phyloP scores from a whole-genome alignment of 208 protist species.

The Crithidia thermophila region DNA sequence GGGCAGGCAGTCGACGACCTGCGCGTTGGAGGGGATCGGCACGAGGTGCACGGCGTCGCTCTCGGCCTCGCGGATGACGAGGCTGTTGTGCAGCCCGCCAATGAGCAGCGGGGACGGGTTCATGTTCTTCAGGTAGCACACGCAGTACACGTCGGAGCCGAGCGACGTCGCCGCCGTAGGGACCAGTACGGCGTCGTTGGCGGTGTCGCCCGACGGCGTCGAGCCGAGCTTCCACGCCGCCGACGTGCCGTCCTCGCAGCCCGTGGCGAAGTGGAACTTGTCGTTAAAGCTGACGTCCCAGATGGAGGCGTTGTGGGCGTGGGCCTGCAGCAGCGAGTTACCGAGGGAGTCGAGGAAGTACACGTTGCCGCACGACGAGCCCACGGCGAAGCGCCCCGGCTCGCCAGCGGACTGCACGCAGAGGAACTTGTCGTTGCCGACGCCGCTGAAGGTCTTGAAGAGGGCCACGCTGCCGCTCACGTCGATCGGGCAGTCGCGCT shows the following conservation, averaged over 20 bases:
- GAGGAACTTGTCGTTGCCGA: constrained; percentile 78
- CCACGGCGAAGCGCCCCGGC: constrained; percentile 71
- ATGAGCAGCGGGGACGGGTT: constrained; percentile 58
- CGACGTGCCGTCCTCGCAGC: constrained; percentile 74
- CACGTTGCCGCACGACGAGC: constrained; percentile 78
- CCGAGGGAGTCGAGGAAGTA: constrained; percentile 84
- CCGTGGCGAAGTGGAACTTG: constrained; percentile 75
- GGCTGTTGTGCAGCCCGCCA: constrained; percentile 69
- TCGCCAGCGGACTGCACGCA: constrained; percentile 67
- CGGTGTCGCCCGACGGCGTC: constrained; percentile 3
- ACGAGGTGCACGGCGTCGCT: constrained; percentile 46
- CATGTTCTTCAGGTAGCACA: constrained; percentile 62
- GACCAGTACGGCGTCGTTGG: constrained; percentile 39
- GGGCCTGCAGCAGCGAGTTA: constrained; percentile 80
- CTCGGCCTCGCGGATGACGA: constrained; percentile 55
- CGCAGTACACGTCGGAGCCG: constrained; percentile 77
- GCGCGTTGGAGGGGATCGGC: constrained; percentile 60
- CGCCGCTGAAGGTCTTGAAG: constrained; percentile 61
- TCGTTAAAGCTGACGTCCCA: constrained; percentile 81
- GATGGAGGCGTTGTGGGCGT: constrained; percentile 77
- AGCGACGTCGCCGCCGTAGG: constrained; percentile 57
- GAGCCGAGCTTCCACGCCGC: constrained; percentile 61
- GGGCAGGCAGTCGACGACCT: constrained; percentile 72
- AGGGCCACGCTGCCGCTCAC: constrained; percentile 71
- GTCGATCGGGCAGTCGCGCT: constrained; percentile 46